These are phyloP conservation scores for Tylopilus balloui DNA, from an alignment of 768 basidiomycete species.

Conservation along the genomic window DNA sequence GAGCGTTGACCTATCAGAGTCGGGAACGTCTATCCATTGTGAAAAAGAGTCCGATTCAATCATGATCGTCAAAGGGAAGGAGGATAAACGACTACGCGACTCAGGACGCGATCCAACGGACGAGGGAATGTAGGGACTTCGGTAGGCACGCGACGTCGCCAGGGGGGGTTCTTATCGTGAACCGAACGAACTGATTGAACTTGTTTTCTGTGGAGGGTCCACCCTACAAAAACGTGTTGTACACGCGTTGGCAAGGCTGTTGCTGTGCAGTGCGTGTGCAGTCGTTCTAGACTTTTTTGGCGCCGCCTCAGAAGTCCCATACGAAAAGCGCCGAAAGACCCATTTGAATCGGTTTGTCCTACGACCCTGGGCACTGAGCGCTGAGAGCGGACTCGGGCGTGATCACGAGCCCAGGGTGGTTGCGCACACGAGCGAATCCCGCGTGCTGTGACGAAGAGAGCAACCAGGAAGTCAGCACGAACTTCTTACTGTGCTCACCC, in stretches of 20 bases:
- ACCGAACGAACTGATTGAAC: conserved; percentile 21
- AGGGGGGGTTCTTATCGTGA: conserved; percentile 30
- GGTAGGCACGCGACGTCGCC: conserved; percentile 14
- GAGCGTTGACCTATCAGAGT: conserved; percentile 15
- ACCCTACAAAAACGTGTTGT: conserved; percentile 35
- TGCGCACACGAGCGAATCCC: background rate
- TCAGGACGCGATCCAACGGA: background rate
- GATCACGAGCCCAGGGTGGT: conserved; percentile 1
- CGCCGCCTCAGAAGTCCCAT: conserved; percentile 16
- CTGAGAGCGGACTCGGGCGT: conserved; percentile 13
- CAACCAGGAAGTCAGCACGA: background rate
- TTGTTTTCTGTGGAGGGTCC: conserved; percentile 34
- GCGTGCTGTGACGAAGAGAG: conserved; percentile 7
- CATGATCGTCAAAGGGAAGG: conserved; percentile 10
- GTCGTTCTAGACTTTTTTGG: conserved; percentile 23
- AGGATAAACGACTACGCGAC: background rate
- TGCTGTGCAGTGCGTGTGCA: conserved; percentile 22
- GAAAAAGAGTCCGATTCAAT: conserved; percentile 4
- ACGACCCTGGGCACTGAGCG: conserved; percentile 9
- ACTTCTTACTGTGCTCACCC: conserved; percentile 7
- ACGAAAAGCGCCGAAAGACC: conserved; percentile 9
- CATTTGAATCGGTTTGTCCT: conserved; percentile 1
- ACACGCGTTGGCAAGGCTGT: conserved; percentile 33
- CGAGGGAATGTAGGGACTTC: background rate
- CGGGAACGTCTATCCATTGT: conserved; percentile 16